These are phyloP conservation scores for Microascus cirrosus DNA, from an alignment of 2,329 filamentous ascomycete genomes.

Conservation along the genomic window DNA sequence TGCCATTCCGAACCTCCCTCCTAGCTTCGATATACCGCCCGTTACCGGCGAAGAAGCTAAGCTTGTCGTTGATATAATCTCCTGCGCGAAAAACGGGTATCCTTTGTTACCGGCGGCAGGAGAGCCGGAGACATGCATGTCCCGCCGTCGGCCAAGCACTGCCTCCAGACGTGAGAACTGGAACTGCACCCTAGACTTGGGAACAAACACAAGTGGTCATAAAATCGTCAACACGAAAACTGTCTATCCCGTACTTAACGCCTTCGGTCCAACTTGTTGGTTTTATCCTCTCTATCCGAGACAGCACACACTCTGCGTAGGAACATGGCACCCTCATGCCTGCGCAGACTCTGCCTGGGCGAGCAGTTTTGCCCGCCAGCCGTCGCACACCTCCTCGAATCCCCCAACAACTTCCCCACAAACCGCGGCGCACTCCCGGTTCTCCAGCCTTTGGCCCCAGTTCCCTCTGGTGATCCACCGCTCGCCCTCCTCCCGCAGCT, in stretches of 20 bases:
- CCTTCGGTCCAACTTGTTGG: neutral
- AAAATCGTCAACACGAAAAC: neutral
- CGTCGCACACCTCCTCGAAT: slow-evolving; percentile 82
- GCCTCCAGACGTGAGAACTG: neutral
- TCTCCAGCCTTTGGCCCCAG: slow-evolving; percentile 67
- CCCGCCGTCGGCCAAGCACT: neutral
- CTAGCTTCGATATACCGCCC: too few relatives aligned
- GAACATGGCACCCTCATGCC: slow-evolving; percentile 14
- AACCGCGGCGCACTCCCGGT: slow-evolving; percentile 70
- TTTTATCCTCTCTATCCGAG: neutral
- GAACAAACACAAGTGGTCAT: neutral
- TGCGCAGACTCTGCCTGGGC: slow-evolving; percentile 44
- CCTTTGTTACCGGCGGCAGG: neutral
- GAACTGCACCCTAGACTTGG: neutral
- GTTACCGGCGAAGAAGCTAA: too few relatives aligned
- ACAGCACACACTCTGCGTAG: neutral
- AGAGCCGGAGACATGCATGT: too few relatives aligned
- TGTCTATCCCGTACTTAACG: neutral
- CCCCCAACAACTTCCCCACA: slow-evolving; percentile 84
- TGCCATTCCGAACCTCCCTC: too few relatives aligned
- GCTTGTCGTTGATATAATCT: too few relatives aligned
- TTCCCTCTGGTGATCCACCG: slow-evolving; percentile 71
- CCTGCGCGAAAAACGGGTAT: neutral
- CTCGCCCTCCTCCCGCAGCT: slow-evolving; percentile 71
- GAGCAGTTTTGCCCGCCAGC: slow-evolving; percentile 68